phyloP scores from a whole-genome alignment of 2,329 filamentous ascomycete species.

The Monosporascus ibericus region DNA sequence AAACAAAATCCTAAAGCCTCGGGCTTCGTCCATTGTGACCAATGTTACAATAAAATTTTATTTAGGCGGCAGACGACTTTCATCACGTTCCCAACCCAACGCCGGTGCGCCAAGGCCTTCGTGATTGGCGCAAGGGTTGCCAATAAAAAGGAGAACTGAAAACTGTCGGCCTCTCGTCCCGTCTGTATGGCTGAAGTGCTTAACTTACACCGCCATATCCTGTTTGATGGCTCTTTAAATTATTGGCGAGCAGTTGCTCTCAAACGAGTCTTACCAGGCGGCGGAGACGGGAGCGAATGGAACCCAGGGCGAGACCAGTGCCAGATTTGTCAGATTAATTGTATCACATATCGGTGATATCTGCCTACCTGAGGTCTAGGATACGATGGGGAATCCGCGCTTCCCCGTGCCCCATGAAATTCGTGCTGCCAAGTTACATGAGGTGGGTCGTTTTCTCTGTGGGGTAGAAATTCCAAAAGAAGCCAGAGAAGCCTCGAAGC shows the following conservation, averaged over 20 bases:
- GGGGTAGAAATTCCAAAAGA: neutral
- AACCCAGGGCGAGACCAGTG: neutral
- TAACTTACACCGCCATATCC: neutral
- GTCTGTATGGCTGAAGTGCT: neutral
- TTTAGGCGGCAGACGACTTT: neutral
- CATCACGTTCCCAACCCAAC: neutral
- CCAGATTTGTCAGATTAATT: neutral
- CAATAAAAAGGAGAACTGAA: neutral
- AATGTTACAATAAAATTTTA: neutral
- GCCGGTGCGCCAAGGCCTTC: neutral
- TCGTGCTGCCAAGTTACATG: neutral
- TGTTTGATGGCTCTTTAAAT: neutral
- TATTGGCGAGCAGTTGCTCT: neutral
- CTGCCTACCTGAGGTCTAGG: neutral
- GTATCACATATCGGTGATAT: too few species aligned
- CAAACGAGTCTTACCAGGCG: neutral
- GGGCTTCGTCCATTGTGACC: neutral
- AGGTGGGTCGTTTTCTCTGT: neutral
- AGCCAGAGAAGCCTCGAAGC: neutral
- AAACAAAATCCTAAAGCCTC: neutral
- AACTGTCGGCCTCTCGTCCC: neutral
- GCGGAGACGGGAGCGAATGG: neutral
- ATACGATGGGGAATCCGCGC: neutral
- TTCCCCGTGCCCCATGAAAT: neutral
- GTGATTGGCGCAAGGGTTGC: neutral